Conservation (phyloP, 179 eudicot genomes). For the Beta lomatogona region DNA sequence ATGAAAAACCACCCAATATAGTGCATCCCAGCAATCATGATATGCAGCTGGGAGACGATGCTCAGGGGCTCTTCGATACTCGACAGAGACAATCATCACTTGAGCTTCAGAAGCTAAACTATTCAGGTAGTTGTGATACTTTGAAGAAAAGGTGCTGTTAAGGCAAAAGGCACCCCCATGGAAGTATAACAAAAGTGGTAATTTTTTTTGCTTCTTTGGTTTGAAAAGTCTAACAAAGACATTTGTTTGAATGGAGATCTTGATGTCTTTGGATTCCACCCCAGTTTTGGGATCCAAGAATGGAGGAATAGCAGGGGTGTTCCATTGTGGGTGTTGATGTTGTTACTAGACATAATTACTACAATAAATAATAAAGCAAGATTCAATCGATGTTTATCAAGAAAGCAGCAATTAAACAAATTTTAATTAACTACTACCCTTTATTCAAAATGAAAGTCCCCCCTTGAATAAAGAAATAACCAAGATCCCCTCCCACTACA, state of each 20-base stretch:
- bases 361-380: too few relatives aligned
- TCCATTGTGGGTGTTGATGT: neutral
- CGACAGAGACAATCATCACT: slow-evolving; percentile 10
- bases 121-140: slow-evolving; percentile 14
- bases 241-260: slow-evolving; percentile 31
- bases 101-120: neutral
- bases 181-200: slow-evolving; percentile 12
- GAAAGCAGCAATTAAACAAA: too few relatives aligned
- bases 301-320: slow-evolving; percentile 13
- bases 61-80: slow-evolving; percentile 15
- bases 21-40: too few relatives aligned
- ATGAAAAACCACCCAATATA: too few relatives aligned
- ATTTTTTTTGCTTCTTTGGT: neutral
- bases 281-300: slow-evolving; percentile 15
- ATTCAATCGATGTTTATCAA: too few relatives aligned
- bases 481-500: too few relatives aligned
- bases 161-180: slow-evolving; percentile 24
- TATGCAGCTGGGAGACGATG: too few relatives aligned
- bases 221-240: slow-evolving; percentile 37
- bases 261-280: slow-evolving; percentile 38
- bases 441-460: too few relatives aligned
- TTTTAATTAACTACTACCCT: too few relatives aligned
- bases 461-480: too few relatives aligned
- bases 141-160: too few relatives aligned
- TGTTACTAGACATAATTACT: too few relatives aligned